These are phyloP conservation scores for Colletotrichum falcatum DNA, from an alignment of 2,329 filamentous ascomycete species.

Conservation along the genomic window DNA sequence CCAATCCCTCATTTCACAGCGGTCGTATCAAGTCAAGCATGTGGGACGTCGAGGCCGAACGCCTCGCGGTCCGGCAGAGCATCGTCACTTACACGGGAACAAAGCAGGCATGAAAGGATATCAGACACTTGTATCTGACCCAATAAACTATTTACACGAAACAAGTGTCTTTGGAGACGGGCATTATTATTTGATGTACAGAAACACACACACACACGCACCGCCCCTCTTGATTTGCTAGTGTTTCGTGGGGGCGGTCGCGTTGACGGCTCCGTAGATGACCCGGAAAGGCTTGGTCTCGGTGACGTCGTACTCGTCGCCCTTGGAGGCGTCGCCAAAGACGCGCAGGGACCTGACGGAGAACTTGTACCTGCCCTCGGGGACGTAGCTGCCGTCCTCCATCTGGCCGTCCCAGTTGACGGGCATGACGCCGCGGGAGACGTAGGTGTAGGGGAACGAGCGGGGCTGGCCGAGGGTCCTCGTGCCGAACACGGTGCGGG, in stretches of 20 bases:
- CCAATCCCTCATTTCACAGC: too few relatives aligned
- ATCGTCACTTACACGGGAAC: background rate
- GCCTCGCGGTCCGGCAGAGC: background rate
- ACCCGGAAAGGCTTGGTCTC: slow-evolving; percentile 60
- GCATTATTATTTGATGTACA: background rate
- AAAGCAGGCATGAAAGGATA: background rate
- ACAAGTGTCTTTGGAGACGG: slow-evolving; percentile 12
- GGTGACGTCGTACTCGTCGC: slow-evolving; percentile 60
- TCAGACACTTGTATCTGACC: slow-evolving; percentile 19
- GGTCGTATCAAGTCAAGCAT: too few relatives aligned
- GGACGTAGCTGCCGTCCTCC: slow-evolving; percentile 59
- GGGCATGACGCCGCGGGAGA: slow-evolving; percentile 48
- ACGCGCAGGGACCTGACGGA: slow-evolving; percentile 62
- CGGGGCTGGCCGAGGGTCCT: slow-evolving; percentile 57
- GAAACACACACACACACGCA: background rate
- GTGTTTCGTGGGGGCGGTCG: slow-evolving; percentile 24
- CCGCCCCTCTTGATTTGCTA: background rate
- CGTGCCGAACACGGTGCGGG: slow-evolving; percentile 52
- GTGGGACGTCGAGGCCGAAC: too few relatives aligned
- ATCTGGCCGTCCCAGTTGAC: slow-evolving; percentile 61
- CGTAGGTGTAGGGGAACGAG: slow-evolving; percentile 52
- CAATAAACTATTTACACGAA: slow-evolving; percentile 24
- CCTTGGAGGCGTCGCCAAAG: slow-evolving; percentile 59
- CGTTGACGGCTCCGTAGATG: slow-evolving; percentile 49
- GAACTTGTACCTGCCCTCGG: slow-evolving; percentile 63